These are phyloP conservation scores for Talaromyces sp. DNA, from an alignment of 2,329 filamentous ascomycete genomes.

Conservation along the genomic window DNA sequence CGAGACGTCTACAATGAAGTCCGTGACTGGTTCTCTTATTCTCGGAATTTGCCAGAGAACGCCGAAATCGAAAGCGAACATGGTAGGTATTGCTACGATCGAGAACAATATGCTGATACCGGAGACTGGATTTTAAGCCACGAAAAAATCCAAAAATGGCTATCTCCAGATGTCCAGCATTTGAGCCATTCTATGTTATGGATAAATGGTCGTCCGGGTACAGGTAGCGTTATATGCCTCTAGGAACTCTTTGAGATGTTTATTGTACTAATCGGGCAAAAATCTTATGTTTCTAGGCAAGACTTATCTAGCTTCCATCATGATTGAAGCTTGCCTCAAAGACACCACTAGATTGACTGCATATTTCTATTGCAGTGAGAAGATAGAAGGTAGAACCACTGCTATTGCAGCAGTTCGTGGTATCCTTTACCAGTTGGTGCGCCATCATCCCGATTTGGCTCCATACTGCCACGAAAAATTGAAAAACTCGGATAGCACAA, in stretches of 20 bases:
- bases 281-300: conserved; percentile 3
- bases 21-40: background rate
- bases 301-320: conserved; percentile 9
- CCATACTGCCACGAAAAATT: conserved; percentile 10
- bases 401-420: conserved; percentile 7
- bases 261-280: background rate
- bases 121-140: conserved; percentile 12
- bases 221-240: background rate
- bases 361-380: conserved; percentile 10
- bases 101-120: conserved; percentile 2
- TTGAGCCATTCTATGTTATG: conserved; percentile 4
- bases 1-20: background rate
- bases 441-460: background rate
- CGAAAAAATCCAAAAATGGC: conserved; percentile 4
- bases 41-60: background rate
- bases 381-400: conserved; percentile 4
- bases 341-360: background rate
- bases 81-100: conserved; percentile 4
- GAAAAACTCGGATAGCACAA: conserved; percentile 1
- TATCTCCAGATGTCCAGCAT: background rate
- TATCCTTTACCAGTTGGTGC: conserved; percentile 6
- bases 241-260: background rate
- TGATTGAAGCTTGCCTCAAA: conserved; percentile 8
- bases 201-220: conserved; percentile 8
- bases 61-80: conserved; percentile 8